Base-by-base conservation (phyloP, 2,329 filamentous ascomycete genomes). In the Fusarium tricinctum region DNA sequence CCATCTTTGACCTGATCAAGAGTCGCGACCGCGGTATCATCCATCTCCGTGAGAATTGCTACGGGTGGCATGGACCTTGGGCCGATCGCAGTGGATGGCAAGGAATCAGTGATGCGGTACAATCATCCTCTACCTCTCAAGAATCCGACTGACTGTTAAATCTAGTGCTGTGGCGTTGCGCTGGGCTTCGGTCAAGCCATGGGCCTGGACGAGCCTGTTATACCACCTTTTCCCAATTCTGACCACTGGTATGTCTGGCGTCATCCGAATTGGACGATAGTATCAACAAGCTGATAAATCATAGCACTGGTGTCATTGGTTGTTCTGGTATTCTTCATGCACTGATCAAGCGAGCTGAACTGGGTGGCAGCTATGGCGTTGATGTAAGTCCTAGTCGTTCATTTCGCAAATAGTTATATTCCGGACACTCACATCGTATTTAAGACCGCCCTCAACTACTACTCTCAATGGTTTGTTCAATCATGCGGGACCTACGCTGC, bases 11-110 rank as follows among this genome's bases (percentile, higher is more conserved):
- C 45, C 15, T 53, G 40, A 17, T 15, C 20, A 43, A 26, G 8
- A 22, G 22, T 17, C 40, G 40, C 5, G 22, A 43, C 9, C 22
- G 40, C 5, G 40, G 40, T 15, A 43, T 43, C 40, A 47, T 53
- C 30, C 45, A 53, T 15, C 23, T 53, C 20, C 32, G 40, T 10
- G 50, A 53, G 40, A 53, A 22, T 4, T 53, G 50, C 6, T 53
- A 53, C 32, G 50, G 50, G 2, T 53, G 45, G 20, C 32, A 53
- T 14, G 50, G 50, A 5, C 50, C 50, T 5, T 30, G 45, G n/a
- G 30, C 50, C 1, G 26, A 46, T 14, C 50, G 50, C 1, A 45
- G 38, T 13, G 49, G 49, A 3, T 53, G 50, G 40, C 50, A 46
- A 40, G 28, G 33, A 13, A 47, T 53, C 2, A 53, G 50, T 8